Evolutionary conservation across 331 rosid species (phyloP).

Genomic region (Erythrophleum ivorense): DNA sequence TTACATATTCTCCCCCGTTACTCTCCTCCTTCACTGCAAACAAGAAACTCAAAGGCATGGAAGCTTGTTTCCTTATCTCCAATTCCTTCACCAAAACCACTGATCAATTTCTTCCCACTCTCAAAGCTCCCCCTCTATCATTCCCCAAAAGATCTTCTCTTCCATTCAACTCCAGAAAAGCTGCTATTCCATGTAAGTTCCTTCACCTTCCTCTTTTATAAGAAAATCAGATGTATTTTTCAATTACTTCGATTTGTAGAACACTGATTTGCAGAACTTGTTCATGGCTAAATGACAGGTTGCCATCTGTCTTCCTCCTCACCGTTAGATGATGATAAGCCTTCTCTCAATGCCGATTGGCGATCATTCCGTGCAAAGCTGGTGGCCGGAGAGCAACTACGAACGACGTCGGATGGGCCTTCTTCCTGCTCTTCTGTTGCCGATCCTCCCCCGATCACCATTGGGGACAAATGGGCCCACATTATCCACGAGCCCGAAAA

Average conservation of each 20-base stretch:
- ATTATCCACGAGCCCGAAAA: slow-evolving; percentile 20
- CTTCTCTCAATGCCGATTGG: background rate
- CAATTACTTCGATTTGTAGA: background rate
- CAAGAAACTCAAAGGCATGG: background rate
- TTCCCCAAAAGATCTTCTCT: background rate
- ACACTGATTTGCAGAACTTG: background rate
- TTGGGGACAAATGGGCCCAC: slow-evolving; percentile 27
- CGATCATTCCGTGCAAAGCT: slow-evolving; percentile 21
- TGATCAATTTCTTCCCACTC: background rate
- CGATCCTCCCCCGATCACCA: background rate
- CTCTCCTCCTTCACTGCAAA: background rate
- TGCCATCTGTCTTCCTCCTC: slow-evolving; percentile 25
- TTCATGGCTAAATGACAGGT: background rate
- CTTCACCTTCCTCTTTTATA: background rate
- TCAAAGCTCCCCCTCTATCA: background rate
- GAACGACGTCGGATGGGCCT: background rate
- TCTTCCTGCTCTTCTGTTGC: background rate
- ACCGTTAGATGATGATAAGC: background rate
- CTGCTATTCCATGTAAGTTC: background rate
- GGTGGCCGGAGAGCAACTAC: background rate
- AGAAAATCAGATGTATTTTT: background rate
- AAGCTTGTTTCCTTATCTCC: slow-evolving; percentile 19
- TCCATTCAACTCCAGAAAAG: background rate
- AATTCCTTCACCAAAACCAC: slow-evolving; percentile 17
- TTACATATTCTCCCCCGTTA: background rate